Base-by-base conservation (phyloP, 139 green algal species). In the Coelastrella sp. region DNA sequence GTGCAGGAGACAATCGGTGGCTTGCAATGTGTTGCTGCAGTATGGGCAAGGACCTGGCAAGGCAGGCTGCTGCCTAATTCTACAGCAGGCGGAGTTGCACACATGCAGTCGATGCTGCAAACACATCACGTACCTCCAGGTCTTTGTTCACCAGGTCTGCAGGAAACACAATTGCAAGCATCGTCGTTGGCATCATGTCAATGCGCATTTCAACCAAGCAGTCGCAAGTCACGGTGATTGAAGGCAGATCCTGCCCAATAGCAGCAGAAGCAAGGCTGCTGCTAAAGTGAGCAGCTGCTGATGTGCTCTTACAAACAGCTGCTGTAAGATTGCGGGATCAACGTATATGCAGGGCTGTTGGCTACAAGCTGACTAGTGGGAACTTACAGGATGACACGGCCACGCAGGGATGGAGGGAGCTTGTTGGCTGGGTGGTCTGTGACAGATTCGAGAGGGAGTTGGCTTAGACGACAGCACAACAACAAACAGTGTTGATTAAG, bases 351-450 rank as follows among this genome's bases (percentile, higher is more conserved):
- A 71, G 61, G 11, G 61, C 10, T 71, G 61, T 13, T 19, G 11
- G 61, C 61, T 19, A 10, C 8, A 71, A 71, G 68, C 14, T 76
- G 68, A 2, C 5, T 14, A n/a, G 11, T 19, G 54, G 19, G 6
- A 5, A 7, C 80, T 86, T 65, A 86, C 80, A 73, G 20, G 14
- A 5, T 57, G 22, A 86, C 60, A 3, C 80, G 59, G 17, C 80
- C 80, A 73, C 60, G 60, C 59, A 86, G 14, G 65, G 80, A 59
- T 4, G 80, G 58, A n/a, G 60, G 80, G 57, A 86, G 80, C 17
- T 75, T 59, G 80, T 65, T 86, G 61, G 80, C 80, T 32, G 80
- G 80, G 23, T 75, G 80, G 16, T 71, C 80, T 86, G 59, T 23
- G 58, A 58, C 16, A 6, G 22, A 8, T 10, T 71, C 11, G 61